Evolutionary conservation across 305 asterid genomes (phyloP), one percentile per base, ranked within the genome.

Genomic region (Rubia balearica): DNA sequence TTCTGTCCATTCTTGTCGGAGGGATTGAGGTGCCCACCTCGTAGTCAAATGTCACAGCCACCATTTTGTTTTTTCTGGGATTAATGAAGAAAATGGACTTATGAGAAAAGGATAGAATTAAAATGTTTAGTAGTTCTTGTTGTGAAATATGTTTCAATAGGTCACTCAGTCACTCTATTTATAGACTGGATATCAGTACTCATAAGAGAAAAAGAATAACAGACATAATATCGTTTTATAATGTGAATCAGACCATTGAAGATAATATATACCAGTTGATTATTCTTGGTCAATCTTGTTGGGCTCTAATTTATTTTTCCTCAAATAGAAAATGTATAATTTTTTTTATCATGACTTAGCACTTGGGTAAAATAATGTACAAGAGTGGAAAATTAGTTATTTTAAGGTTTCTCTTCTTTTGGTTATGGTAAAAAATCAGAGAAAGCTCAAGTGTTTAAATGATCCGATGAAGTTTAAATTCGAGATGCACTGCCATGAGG

Each of bases 1-100:
- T 36, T 38, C 41, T 8, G 21, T 62, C 67, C 4, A 62, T 8
- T 46, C 67, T 62, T 0, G 2, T 8, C 1, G 67, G 22, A 24
- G 67, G 67, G 67, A 62, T 14, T 38, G 67, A 33, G 67, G 67
- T 9, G 3, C 22, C 6, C 5, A 62, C 46, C 67, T 62, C 67
- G 67, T 33, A 62, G n/a, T 62, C 67, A 13, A 36, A 62, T 10
- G 45, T 33, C 5, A 36, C 17, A 3, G 67, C 46, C 67, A 62
- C 67, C 67, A 62, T 61, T 30, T 4, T 30, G 22, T 55, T 8
- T 57, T 57, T 8, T 7, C 8, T 57, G 14, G 38, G 63, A 22
- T 19, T 19, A n/a, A 7, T 55, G 61, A 55, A 48, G 17, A 7
- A 14, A 6, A 51, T 3, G 2, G 0, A 13, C 5, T 48, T 48